phyloP scores from a whole-genome alignment of 2,329 filamentous ascomycete genomes.

The Immersiporthe knoxdaviesiana region DNA sequence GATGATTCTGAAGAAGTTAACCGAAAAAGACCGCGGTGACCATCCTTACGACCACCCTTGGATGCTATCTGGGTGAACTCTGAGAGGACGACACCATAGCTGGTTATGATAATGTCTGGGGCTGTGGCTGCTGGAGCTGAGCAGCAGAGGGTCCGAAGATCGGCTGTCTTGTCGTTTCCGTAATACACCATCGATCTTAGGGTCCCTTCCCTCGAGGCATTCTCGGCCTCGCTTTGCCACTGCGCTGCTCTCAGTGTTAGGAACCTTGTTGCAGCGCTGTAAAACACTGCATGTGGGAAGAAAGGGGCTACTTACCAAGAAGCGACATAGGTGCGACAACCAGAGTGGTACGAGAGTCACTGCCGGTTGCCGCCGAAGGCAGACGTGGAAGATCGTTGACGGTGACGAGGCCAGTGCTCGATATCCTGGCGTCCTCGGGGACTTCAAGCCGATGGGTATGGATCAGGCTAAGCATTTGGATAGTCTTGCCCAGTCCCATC shows the following conservation, averaged over 20 bases:
- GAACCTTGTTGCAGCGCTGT: neutral
- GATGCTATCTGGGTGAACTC: conserved; percentile 78
- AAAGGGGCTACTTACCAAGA: conserved; percentile 45
- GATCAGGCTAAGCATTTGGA: conserved; percentile 94
- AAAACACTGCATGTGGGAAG: neutral
- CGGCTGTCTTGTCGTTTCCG: conserved; percentile 78
- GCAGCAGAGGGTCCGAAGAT: conserved; percentile 79
- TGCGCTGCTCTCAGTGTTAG: conserved; percentile 56
- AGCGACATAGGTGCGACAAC: conserved; percentile 98
- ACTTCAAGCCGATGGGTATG: conserved; percentile 76
- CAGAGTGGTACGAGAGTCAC: conserved; percentile 79
- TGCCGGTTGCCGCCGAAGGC: conserved; percentile 56
- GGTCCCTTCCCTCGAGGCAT: conserved; percentile 82
- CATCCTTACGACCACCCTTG: conserved; percentile 66
- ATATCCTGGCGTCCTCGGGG: conserved; percentile 43
- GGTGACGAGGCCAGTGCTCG: conserved; percentile 41
- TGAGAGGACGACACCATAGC: conserved; percentile 88
- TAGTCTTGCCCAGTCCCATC: conserved; percentile 98
- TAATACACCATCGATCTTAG: conserved; percentile 91
- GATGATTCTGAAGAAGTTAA: conserved; percentile 94
- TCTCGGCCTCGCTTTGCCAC: conserved; percentile 94
- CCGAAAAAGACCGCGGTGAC: conserved; percentile 76
- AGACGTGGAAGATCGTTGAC: conserved; percentile 67
- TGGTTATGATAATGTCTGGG: conserved; percentile 91
- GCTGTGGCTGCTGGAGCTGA: conserved; percentile 73